Conservation (phyloP, 1,284 basidiomycete genomes). For the Cryptococcus sp. region DNA sequence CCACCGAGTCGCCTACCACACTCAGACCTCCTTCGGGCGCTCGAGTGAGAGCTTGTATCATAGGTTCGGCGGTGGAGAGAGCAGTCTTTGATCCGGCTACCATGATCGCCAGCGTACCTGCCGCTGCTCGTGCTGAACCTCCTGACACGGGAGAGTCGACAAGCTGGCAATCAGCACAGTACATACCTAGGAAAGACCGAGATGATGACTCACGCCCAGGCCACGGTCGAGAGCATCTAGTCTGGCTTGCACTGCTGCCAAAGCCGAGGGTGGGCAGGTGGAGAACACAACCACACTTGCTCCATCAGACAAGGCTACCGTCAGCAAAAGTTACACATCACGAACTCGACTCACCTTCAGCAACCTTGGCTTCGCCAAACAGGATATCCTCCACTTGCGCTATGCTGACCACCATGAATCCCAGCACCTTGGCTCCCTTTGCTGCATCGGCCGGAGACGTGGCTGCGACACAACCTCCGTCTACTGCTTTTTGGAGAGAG, state of each 20-base stretch:
- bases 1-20: constrained; percentile 29
- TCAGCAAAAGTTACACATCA: neutral
- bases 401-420: constrained; percentile 42
- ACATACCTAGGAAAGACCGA: neutral
- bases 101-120: constrained; percentile 45
- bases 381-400: constrained; percentile 37
- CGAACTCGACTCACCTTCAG: constrained; percentile 18
- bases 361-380: constrained; percentile 28
- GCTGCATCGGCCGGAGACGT: constrained; percentile 25
- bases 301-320: constrained; percentile 25
- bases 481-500: constrained; percentile 29
- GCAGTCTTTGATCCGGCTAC: constrained; percentile 30
- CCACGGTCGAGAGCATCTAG: constrained; percentile 30
- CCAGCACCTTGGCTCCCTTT: constrained; percentile 27
- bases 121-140: constrained; percentile 39
- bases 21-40: constrained; percentile 27
- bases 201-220: constrained; percentile 23
- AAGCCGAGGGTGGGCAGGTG: constrained; percentile 41
- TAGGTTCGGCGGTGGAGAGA: constrained; percentile 22
- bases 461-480: constrained; percentile 17
- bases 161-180: constrained; percentile 16
- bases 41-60: constrained; percentile 34
- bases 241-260: constrained; percentile 22
- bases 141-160: constrained; percentile 46
- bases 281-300: constrained; percentile 44